phyloP scores from a whole-genome alignment of 306 rosid genomes.

The Pterocarpus santalinus region DNA sequence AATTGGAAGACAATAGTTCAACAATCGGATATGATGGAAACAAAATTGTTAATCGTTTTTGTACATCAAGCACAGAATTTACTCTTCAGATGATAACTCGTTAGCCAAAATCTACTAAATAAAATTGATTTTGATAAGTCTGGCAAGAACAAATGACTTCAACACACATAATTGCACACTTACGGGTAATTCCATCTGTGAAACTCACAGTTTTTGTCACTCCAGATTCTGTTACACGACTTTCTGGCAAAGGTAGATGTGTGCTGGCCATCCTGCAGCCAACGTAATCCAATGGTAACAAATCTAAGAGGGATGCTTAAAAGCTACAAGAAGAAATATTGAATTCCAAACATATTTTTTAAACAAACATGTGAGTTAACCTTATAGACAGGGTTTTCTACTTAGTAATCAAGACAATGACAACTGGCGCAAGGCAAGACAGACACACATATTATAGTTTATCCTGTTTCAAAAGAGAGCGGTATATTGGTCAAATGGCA shows the following conservation, averaged over 20 bases:
- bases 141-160: slow-evolving; percentile 29
- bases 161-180: slow-evolving; percentile 51
- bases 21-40: not conserved
- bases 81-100: slow-evolving; percentile 31
- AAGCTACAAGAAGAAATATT: slow-evolving; percentile 28
- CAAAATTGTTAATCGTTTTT: not conserved
- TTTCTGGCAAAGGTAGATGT: slow-evolving; percentile 58
- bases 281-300: slow-evolving; percentile 45
- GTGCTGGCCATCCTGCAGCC: slow-evolving; percentile 69
- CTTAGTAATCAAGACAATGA: slow-evolving; percentile 16
- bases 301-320: slow-evolving; percentile 12
- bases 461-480: not conserved
- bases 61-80: slow-evolving; percentile 11
- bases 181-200: slow-evolving; percentile 50
- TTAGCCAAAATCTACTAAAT: slow-evolving; percentile 26
- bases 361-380: slow-evolving; percentile 2
- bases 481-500: not conserved
- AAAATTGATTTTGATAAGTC: slow-evolving; percentile 34
- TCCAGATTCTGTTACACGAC: slow-evolving; percentile 57
- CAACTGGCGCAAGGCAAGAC: slow-evolving; percentile 5
- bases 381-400: not conserved
- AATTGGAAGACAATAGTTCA: not conserved
- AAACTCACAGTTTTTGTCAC: slow-evolving; percentile 56
- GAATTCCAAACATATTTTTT: slow-evolving; percentile 11
- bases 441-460: slow-evolving; percentile 23